Conservation (phyloP, 2,329 filamentous ascomycete species). For the Sporothrix euskadiensis region DNA sequence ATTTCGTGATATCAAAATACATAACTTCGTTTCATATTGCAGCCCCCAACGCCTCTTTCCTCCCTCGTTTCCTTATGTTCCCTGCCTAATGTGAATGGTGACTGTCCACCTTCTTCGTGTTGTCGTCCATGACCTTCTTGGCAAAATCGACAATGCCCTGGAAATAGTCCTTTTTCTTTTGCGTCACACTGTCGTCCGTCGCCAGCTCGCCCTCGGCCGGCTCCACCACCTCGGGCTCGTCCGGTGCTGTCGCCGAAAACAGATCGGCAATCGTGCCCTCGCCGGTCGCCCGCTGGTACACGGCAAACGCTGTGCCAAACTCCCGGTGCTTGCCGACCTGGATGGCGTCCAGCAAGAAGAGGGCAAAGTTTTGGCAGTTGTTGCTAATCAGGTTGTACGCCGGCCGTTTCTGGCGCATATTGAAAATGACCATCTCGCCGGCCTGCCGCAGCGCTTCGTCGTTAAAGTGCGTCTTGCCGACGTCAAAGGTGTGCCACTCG, state of each 20-base stretch:
- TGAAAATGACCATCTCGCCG: conserved; percentile 56
- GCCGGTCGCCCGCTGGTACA: conserved; percentile 54
- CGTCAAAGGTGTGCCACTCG: conserved; percentile 53
- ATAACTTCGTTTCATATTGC: no score
- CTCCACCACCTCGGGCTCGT: conserved; percentile 38
- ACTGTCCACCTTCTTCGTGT: conserved; percentile 54
- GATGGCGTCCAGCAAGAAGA: conserved; percentile 55
- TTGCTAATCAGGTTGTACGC: conserved; percentile 61
- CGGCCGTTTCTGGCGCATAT: conserved; percentile 51
- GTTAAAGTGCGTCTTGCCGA: conserved; percentile 56
- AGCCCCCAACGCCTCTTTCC: no score
- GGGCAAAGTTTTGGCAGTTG: conserved; percentile 60
- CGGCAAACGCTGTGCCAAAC: conserved; percentile 55
- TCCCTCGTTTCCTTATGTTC: not conserved
- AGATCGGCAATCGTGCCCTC: conserved; percentile 54
- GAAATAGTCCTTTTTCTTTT: conserved; percentile 34
- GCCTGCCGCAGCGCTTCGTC: conserved; percentile 52
- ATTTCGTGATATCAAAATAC: no score
- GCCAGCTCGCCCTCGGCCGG: conserved; percentile 30
- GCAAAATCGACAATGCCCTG: conserved; percentile 50
- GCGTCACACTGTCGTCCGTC: conserved; percentile 23
- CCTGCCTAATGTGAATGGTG: conserved; percentile 34
- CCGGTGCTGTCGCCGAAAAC: conserved; percentile 44
- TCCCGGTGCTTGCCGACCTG: conserved; percentile 52
- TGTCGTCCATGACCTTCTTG: conserved; percentile 55